phyloP scores from a whole-genome alignment of 1,284 basidiomycete species.

The Ustilago lituana region DNA sequence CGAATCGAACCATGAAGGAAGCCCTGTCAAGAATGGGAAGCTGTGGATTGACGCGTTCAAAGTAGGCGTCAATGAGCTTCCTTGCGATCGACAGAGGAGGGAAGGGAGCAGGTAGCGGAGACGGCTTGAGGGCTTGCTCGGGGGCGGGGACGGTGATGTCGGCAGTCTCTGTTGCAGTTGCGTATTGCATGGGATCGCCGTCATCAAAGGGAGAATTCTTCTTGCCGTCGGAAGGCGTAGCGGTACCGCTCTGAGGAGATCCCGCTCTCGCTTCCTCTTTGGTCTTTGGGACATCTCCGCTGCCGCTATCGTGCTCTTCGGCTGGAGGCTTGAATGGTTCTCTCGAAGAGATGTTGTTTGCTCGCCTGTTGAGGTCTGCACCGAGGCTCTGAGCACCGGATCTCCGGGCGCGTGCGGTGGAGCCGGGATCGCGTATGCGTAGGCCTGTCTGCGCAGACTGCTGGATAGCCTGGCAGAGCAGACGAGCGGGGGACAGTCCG shows the following conservation, averaged over 20 bases:
- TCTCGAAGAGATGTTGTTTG: slow-evolving; percentile 8
- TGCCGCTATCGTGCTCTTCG: slow-evolving; percentile 3
- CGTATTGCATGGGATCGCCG: slow-evolving; percentile 49
- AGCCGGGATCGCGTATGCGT: slow-evolving; percentile 37
- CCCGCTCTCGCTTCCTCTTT: slow-evolving; percentile 9
- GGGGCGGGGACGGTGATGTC: slow-evolving; percentile 49
- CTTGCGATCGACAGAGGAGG: slow-evolving; percentile 41
- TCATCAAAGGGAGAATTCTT: slow-evolving; percentile 48
- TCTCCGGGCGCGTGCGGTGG: slow-evolving; percentile 8
- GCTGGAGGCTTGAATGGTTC: neutral
- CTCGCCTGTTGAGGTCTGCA: slow-evolving; percentile 22
- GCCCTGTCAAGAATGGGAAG: slow-evolving; percentile 41
- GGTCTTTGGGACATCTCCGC: neutral
- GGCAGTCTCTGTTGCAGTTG: slow-evolving; percentile 42
- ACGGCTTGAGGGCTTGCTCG: slow-evolving; percentile 42
- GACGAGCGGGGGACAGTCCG: slow-evolving; percentile 42
- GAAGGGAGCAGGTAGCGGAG: slow-evolving; percentile 42
- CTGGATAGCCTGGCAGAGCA: slow-evolving; percentile 49
- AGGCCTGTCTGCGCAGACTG: slow-evolving; percentile 46
- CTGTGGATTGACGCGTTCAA: slow-evolving; percentile 49
- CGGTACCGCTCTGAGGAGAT: slow-evolving; percentile 28
- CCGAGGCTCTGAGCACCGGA: slow-evolving; percentile 24
- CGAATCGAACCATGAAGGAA: slow-evolving; percentile 40
- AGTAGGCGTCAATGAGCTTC: slow-evolving; percentile 50
- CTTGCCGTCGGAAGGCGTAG: slow-evolving; percentile 37